Base-by-base conservation (phyloP, 139 green algal genomes). In the Volvox reticuliferus region DNA sequence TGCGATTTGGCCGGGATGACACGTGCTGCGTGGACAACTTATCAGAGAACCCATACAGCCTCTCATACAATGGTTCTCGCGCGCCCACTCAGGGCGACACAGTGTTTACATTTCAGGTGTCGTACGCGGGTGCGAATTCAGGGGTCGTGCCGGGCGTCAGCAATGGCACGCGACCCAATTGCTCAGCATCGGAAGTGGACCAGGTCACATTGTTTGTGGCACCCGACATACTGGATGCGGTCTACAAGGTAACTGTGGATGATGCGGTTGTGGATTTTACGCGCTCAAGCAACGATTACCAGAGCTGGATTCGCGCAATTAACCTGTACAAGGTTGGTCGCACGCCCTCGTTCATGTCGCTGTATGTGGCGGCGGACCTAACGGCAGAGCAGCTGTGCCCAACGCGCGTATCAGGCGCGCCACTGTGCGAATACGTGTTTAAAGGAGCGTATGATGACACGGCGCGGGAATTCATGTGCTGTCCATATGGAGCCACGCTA, bases 1-100 rank as follows among this genome's bases (percentile, higher is more conserved):
- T 92, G 12, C 68, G 81, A 30, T 92, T 85, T 33, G 55, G 50
- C 79, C 26, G 33, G 0, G 88, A 88, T 9, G 88, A 92, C 68
- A 71, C 30, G 24, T 92, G 88, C 88, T 92, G 88, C 68, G 80
- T 92, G 30, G 88, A 92, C 50, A 92, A 87, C 68, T 50, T 92
- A 65, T 33, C 79, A 12, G 88, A 87, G n/a, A 88, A 88, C 67
- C 88, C 88, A 14, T 92, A 88, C 68, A 44, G n/a, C 36, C 26
- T 91, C 28, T 69, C 55, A 1, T 91, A 75, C 67, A 62, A 83
- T 44, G 36, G 2, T 63, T 62, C 71, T 12, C 65, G 65, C 33
- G 21, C 20, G 36, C 1, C 36, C 2, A 17, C 88, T 0, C 6
- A 2, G 22, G 12, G 67, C 21, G 32, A 78, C 44, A 92, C 88